Conservation (phyloP, 371 early-diverging fungal genomes). For the Syncephalastrum monosporum region DNA sequence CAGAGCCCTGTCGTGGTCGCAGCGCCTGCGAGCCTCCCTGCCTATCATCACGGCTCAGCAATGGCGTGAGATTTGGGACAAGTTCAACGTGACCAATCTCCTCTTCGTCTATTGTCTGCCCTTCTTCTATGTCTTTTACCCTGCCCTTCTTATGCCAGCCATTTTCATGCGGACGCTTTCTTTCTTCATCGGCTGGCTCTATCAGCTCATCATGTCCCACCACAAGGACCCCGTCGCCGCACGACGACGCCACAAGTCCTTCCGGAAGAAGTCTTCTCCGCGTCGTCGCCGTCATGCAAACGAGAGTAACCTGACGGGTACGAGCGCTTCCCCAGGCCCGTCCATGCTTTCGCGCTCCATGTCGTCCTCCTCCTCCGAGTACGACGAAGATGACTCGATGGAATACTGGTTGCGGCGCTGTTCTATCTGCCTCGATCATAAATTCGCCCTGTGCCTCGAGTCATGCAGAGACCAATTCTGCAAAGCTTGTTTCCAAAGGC, state of each 20-base stretch:
- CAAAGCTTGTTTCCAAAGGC: constrained; percentile 64
- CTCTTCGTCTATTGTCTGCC: constrained; percentile 51
- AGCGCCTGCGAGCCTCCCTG: no score
- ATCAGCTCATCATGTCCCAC: constrained; percentile 31
- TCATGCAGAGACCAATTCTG: constrained; percentile 69
- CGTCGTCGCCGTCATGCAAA: constrained; percentile 5
- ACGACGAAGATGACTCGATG: constrained; percentile 43
- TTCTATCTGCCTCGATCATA: constrained; percentile 68
- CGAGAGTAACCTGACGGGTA: background rate
- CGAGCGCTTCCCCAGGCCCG: background rate
- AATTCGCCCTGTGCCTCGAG: constrained; percentile 59
- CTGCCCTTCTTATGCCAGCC: constrained; percentile 46
- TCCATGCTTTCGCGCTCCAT: background rate
- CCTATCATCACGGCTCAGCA: no score
- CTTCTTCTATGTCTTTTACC: constrained; percentile 48
- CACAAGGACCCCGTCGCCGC: constrained; percentile 19
- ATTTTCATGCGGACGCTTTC: constrained; percentile 44
- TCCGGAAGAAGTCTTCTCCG: background rate
- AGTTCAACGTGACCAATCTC: constrained; percentile 47
- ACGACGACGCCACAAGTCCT: constrained; percentile 2
- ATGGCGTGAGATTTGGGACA: constrained; percentile 13
- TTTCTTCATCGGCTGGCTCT: constrained; percentile 35
- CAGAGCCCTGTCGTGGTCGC: no score
- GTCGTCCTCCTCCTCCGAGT: constrained; percentile 11
- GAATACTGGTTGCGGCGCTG: constrained; percentile 66